Percentiles rank a stretch among this genome's conserved stretches.
Conservation (phyloP, 2,329 filamentous ascomycete genomes). For the Fusarium torreyae region DNA sequence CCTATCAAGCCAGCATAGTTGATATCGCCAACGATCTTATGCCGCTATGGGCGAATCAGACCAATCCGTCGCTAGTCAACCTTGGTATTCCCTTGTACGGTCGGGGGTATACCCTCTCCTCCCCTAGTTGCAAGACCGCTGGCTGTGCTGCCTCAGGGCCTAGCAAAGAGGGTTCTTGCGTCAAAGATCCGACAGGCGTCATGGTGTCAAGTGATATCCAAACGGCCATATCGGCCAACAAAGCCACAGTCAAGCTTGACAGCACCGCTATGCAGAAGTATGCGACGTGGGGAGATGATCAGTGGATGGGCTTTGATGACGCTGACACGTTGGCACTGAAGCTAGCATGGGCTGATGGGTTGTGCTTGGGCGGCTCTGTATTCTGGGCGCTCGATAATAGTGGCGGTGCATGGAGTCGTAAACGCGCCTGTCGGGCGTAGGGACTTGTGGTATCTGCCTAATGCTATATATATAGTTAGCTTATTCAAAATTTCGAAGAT, state of each 20-base stretch:
- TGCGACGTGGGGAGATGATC: conserved; percentile 14
- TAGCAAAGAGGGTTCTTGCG: conserved; percentile 11
- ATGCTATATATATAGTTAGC: no score
- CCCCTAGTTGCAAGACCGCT: background rate
- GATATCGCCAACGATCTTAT: conserved; percentile 12
- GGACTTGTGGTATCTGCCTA: no score
- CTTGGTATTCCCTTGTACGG: conserved; percentile 12
- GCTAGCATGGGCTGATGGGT: conserved; percentile 10
- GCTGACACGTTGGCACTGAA: conserved; percentile 16
- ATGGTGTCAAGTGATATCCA: conserved; percentile 16
- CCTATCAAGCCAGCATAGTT: conserved; percentile 7
- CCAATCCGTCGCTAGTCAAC: conserved; percentile 10
- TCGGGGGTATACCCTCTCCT: conserved; percentile 12
- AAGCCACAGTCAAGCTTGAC: conserved; percentile 6
- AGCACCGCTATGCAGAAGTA: conserved; percentile 10
- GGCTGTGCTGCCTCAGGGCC: conserved; percentile 13
- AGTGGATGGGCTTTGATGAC: conserved; percentile 15
- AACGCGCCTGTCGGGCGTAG: background rate
- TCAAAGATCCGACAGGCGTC: conserved; percentile 17
- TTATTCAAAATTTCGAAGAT: no score
- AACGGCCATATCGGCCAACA: conserved; percentile 5
- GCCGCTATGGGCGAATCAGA: conserved; percentile 15
- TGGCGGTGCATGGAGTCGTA: conserved; percentile 9
- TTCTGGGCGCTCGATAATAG: conserved; percentile 16
- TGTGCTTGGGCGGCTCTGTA: conserved; percentile 13